A percentile compares a stretch with the other conserved stretches of the same genome.
phyloP scores from a whole-genome alignment of 148 eudicot species.

The Agrostemma githago region DNA sequence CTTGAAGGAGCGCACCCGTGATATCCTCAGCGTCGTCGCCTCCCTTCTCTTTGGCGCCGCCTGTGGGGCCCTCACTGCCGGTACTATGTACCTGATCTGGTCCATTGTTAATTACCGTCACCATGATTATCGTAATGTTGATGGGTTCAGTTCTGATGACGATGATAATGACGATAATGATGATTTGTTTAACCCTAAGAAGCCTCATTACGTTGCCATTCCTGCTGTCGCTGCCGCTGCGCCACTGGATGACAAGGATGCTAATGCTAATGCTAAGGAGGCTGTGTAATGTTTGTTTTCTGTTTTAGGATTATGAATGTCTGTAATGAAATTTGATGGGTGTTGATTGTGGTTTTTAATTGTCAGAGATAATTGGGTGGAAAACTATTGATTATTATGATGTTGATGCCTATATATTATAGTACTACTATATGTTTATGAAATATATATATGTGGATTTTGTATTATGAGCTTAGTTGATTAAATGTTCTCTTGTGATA shows the following conservation, averaged over 20 bases:
- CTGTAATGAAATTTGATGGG: background rate
- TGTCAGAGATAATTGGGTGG: background rate
- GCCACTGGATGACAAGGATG: background rate
- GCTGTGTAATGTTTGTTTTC: conserved; percentile 14
- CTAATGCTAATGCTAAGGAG: conserved; percentile 27
- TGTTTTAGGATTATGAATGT: background rate
- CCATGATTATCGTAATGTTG: conserved; percentile 32
- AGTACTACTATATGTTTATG: background rate
- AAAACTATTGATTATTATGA: background rate
- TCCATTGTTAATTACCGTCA: conserved; percentile 40
- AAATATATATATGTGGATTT: background rate
- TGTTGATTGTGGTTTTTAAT: background rate
- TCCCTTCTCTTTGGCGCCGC: conserved; percentile 77
- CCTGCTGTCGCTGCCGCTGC: conserved; percentile 25
- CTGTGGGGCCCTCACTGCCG: conserved; percentile 78
- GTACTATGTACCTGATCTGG: conserved; percentile 61
- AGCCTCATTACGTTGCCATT: conserved; percentile 46
- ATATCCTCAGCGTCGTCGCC: conserved; percentile 61
- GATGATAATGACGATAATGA: conserved; percentile 35
- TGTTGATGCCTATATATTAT: background rate
- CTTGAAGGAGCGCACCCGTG: conserved; percentile 49
- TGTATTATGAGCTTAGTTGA: background rate
- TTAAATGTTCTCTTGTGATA: too few relatives aligned
- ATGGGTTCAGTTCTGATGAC: conserved; percentile 26
- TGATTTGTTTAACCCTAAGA: conserved; percentile 48